Percentiles rank a stretch among this genome's conserved stretches.
Conservation (phyloP, 2,329 filamentous ascomycete genomes). For the Remersonia thermophila region DNA sequence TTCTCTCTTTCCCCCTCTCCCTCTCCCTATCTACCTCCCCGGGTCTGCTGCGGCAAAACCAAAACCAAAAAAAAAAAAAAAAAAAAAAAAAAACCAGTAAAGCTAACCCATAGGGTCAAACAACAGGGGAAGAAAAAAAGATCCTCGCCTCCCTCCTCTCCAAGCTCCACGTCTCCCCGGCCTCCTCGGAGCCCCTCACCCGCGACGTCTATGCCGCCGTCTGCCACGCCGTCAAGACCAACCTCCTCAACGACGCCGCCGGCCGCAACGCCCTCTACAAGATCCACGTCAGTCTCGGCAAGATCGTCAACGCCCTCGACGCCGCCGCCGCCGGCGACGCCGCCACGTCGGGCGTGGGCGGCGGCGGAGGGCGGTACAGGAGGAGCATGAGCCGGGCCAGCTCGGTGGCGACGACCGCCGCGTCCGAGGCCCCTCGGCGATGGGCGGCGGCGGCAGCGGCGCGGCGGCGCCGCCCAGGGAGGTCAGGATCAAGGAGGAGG, state of each 20-base stretch:
- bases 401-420: conserved; percentile 26
- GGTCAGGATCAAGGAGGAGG: conserved; percentile 17
- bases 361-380: conserved; percentile 9
- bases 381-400: conserved; percentile 32
- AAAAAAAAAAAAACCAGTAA: no score
- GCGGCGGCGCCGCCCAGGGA: conserved; percentile 8
- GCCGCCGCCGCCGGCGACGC: conserved; percentile 21
- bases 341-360: conserved; percentile 9
- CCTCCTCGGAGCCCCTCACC: conserved; percentile 47
- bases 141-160: conserved; percentile 62
- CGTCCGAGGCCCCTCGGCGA: conserved; percentile 14
- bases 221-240: conserved; percentile 50
- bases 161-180: conserved; percentile 68
- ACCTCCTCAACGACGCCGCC: conserved; percentile 46
- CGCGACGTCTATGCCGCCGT: conserved; percentile 46
- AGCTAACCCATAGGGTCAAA: no score
- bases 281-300: conserved; percentile 53
- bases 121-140: conserved; percentile 83
- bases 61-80: no score
- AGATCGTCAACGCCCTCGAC: conserved; percentile 51
- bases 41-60: neutral
- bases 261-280: conserved; percentile 55
- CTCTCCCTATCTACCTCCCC: neutral
- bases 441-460: conserved; percentile 19
- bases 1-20: neutral